Evolutionary conservation across 2,329 filamentous ascomycete species (phyloP).

Genomic region (Aciculosporium take): DNA sequence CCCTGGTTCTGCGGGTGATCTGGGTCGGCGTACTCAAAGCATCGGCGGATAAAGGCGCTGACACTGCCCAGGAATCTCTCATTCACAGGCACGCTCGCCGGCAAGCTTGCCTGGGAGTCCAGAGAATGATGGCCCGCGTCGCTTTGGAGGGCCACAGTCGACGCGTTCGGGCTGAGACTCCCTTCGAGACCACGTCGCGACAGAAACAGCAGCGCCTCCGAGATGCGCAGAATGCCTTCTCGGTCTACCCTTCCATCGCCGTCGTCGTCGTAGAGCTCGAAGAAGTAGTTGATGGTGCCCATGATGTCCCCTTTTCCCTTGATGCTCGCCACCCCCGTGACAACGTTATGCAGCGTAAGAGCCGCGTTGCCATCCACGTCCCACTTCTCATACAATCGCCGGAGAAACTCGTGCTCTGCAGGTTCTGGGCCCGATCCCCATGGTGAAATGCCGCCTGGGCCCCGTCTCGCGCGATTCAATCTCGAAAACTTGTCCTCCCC

Average conservation of each 20-base stretch:
- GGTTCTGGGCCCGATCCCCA: constrained; percentile 50
- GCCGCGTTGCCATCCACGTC: constrained; percentile 64
- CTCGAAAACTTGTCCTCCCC: constrained; percentile 46
- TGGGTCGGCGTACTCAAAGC: constrained; percentile 96
- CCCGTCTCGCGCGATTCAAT: constrained; percentile 39
- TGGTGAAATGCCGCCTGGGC: constrained; percentile 29
- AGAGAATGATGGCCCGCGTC: constrained; percentile 14
- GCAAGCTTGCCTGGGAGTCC: constrained; percentile 25
- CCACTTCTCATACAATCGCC: constrained; percentile 76
- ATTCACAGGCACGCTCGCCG: constrained; percentile 49
- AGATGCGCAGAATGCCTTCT: constrained; percentile 88
- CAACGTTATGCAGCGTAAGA: constrained; percentile 79
- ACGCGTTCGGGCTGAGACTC: constrained; percentile 49
- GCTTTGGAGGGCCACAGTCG: constrained; percentile 37
- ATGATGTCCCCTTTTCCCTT: constrained; percentile 94
- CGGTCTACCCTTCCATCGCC: constrained; percentile 82
- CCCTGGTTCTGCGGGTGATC: constrained; percentile 54
- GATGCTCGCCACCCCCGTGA: constrained; percentile 76
- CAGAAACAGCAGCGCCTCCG: constrained; percentile 83
- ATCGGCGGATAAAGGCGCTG: constrained; percentile 86
- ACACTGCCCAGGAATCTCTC: constrained; percentile 87
- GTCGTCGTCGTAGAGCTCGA: constrained; percentile 91
- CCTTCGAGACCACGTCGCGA: constrained; percentile 78
- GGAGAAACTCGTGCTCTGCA: constrained; percentile 89
- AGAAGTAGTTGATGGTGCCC: constrained; percentile 96